Evolutionary conservation across 768 basidiomycete genomes (phyloP).

Genomic region (Mycena belliarum): DNA sequence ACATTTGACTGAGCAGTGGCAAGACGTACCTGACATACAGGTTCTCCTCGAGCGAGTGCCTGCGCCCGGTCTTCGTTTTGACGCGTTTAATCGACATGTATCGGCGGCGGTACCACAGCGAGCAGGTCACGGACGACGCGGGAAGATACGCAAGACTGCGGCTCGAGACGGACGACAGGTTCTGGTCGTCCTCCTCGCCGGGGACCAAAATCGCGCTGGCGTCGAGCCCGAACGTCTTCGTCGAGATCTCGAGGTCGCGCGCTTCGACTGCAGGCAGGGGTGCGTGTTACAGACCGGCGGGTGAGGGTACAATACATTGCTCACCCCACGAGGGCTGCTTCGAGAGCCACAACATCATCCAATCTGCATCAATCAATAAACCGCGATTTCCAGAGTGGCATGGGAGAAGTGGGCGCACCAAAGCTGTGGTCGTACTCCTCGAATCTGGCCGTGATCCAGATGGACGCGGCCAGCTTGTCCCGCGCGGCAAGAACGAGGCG

Average conservation of each 20-base stretch:
- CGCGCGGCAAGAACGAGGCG: slow-evolving; percentile 45
- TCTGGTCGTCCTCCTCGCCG: slow-evolving; percentile 34
- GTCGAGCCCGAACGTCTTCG: slow-evolving; percentile 37
- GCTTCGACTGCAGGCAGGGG: slow-evolving; percentile 30
- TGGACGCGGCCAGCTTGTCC: slow-evolving; percentile 42
- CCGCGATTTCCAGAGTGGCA: too few species aligned
- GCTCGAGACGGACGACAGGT: slow-evolving; percentile 20
- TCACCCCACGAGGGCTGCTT: slow-evolving; percentile 21
- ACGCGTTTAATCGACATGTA: slow-evolving; percentile 39
- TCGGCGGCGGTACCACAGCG: slow-evolving; percentile 52
- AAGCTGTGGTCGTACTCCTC: slow-evolving; percentile 56
- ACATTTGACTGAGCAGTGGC: background rate
- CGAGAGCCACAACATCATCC: slow-evolving; percentile 52
- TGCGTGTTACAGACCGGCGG: too few species aligned
- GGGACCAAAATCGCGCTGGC: slow-evolving; percentile 32
- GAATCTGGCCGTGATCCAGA: slow-evolving; percentile 65
- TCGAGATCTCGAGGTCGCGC: slow-evolving; percentile 54
- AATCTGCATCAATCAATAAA: slow-evolving; percentile 40
- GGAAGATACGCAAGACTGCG: slow-evolving; percentile 46
- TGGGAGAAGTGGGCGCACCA: slow-evolving; percentile 37
- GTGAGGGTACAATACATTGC: background rate
- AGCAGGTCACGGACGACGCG: slow-evolving; percentile 35
- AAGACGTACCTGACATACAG: slow-evolving; percentile 43
- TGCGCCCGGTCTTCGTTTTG: slow-evolving; percentile 33
- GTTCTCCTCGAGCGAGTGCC: slow-evolving; percentile 34